Base-by-base conservation (phyloP, 2,329 filamentous ascomycete genomes). In the Dothideomycetidae sp. region DNA sequence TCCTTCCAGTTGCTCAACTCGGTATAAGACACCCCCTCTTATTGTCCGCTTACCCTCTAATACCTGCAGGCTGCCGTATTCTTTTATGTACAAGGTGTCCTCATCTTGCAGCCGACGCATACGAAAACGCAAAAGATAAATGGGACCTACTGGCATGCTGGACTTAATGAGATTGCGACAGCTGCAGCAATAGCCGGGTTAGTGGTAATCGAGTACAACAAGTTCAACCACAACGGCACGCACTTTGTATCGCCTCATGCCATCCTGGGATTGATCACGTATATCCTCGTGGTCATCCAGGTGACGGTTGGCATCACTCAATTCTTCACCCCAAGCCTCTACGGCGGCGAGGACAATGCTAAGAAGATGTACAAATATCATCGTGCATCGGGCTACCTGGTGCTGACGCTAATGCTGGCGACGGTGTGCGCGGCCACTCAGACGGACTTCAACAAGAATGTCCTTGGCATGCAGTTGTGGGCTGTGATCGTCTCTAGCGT, bases 281-380 rank as follows among this genome's bases (percentile, higher is more conserved):
- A 82, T 47, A 67, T 78, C 38, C 46, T 81, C 38, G 66, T 93
- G 5, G 54, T 76, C 9, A 48, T 80, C 1, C 90, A 96, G 61
- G 78, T 81, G 31, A 34, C 78, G 1, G 71, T 93, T 18, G 88
- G 90, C 11, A 72, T 92, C 44, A 80, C 82, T 19, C 82, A 90
- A 62, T 94, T 79, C 65, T 83, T 75, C 41, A 64, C 72, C 2
- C 86, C 86, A 0, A 53, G 54, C 1, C 50, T 93, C 1, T 92
- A 88, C 50, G 86, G 86, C 4, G 75, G 82, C 39, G 75, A 78
- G 44, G 76, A 82, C 16, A 75, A 75, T 3, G 88, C 85, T 13
- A 92, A 86, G 68, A 67, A 67, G 15, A 57, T 93, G 29, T 96
- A 88, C 68, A 94, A 93, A 60, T 93, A 86, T 51, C 90, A 96